Evolutionary conservation across 257 asterid genomes (phyloP).

Genomic region (Lavandula angustifolia): DNA sequence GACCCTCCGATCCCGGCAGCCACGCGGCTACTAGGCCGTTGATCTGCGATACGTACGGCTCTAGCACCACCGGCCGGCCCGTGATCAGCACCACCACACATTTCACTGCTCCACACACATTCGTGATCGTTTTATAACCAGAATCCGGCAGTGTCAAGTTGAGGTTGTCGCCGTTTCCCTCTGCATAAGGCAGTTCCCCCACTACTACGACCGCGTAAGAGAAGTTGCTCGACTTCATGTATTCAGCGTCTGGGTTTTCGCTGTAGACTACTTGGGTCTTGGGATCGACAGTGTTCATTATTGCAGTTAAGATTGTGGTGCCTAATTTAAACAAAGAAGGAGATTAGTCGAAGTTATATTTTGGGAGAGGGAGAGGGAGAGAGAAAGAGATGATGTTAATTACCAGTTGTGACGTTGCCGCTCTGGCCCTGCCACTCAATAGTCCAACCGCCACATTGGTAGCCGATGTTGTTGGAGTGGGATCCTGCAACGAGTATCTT

Average conservation of each 20-base stretch:
- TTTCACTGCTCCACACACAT: conserved; percentile 33
- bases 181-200: conserved; percentile 46
- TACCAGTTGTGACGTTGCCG: conserved; percentile 46
- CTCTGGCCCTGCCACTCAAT: conserved; percentile 47
- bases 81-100: conserved; percentile 43
- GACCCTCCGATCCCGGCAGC: conserved; percentile 48
- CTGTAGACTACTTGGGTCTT: conserved; percentile 28
- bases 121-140: conserved; percentile 17
- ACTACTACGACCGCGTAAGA: conserved; percentile 43
- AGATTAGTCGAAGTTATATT: no score
- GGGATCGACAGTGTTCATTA: conserved; percentile 28
- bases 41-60: conserved; percentile 33
- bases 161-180: conserved; percentile 42
- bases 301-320: conserved; percentile 38
- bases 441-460: conserved; percentile 63
- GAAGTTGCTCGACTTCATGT: conserved; percentile 34
- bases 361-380: no score
- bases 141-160: conserved; percentile 39
- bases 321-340: conserved; percentile 23
- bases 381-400: not conserved
- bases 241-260: conserved; percentile 28
- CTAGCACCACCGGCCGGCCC: conserved; percentile 44
- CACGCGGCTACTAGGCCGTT: conserved; percentile 46
- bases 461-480: conserved; percentile 46
- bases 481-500: conserved; percentile 46